These are phyloP conservation scores for Cyclocybe aegerita DNA, from an alignment of 768 basidiomycete species.

Conservation along the genomic window DNA sequence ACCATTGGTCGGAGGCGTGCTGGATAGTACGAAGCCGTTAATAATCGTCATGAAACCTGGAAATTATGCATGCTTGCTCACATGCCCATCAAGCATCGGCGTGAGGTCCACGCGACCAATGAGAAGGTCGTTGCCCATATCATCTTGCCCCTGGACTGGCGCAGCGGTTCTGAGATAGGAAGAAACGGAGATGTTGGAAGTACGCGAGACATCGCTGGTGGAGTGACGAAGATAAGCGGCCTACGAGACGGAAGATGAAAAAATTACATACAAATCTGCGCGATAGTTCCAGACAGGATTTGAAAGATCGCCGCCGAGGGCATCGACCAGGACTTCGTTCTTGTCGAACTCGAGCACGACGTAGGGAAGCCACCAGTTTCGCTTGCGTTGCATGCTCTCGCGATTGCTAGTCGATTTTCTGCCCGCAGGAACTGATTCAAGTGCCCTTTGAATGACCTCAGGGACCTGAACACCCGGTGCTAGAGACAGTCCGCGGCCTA, in stretches of 20 bases:
- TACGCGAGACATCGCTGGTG: slow-evolving; percentile 88
- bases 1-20: slow-evolving; percentile 92
- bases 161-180: slow-evolving; percentile 87
- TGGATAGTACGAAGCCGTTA: slow-evolving; percentile 25
- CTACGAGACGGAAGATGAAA: not conserved
- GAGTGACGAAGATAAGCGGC: slow-evolving; percentile 5
- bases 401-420: slow-evolving; percentile 70
- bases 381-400: slow-evolving; percentile 90
- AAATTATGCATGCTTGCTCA: slow-evolving; percentile 29
- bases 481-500: slow-evolving; percentile 80
- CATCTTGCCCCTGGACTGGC: slow-evolving; percentile 70
- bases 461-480: slow-evolving; percentile 80
- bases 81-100: slow-evolving; percentile 78
- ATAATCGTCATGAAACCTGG: slow-evolving; percentile 3
- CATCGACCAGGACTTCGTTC: slow-evolving; percentile 96
- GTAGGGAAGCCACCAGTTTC: slow-evolving; percentile 95
- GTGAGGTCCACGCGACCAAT: slow-evolving; percentile 92
- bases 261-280: slow-evolving; percentile 80
- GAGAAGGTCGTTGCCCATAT: slow-evolving; percentile 97
- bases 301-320: slow-evolving; percentile 89
- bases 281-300: slow-evolving; percentile 95
- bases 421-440: slow-evolving; percentile 57
- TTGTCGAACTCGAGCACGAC: slow-evolving; percentile 98
- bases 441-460: slow-evolving; percentile 79
- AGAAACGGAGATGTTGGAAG: slow-evolving; percentile 88